Evolutionary conservation across 495 filamentous ascomycete genomes (phyloP).

Genomic region (Hypoxylon fragiforme): DNA sequence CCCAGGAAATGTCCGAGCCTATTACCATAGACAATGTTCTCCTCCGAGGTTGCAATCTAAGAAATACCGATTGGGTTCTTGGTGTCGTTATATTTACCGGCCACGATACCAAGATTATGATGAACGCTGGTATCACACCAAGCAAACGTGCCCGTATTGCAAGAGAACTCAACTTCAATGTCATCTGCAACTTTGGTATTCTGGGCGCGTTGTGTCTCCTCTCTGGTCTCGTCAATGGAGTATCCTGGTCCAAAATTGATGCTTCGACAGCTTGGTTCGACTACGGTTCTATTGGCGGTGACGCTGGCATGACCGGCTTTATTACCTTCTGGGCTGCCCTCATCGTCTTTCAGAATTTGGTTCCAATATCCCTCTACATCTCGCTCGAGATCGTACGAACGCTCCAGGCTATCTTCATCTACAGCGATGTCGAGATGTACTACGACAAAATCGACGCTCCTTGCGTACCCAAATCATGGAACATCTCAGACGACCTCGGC

Average conservation of each 20-base stretch:
- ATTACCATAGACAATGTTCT: slow-evolving; percentile 94
- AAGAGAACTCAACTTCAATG: slow-evolving; percentile 94
- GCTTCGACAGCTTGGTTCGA: slow-evolving; percentile 84
- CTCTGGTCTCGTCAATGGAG: slow-evolving; percentile 80
- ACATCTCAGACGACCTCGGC: slow-evolving; percentile 96
- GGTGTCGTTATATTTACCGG: slow-evolving; percentile 97
- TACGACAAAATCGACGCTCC: slow-evolving; percentile 91
- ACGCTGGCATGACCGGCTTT: slow-evolving; percentile 78
- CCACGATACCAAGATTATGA: slow-evolving; percentile 98
- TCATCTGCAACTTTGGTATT: slow-evolving; percentile 94
- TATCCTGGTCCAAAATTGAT: slow-evolving; percentile 73
- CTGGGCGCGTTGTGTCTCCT: slow-evolving; percentile 89
- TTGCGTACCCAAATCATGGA: slow-evolving; percentile 98
- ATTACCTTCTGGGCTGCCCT: slow-evolving; percentile 95
- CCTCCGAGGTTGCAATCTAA: slow-evolving; percentile 86
- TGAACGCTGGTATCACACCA: slow-evolving; percentile 96
- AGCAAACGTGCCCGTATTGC: slow-evolving; percentile 90
- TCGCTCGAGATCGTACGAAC: slow-evolving; percentile 95
- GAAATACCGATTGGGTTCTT: slow-evolving; percentile 96
- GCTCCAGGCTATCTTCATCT: slow-evolving; percentile 94
- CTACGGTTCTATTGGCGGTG: slow-evolving; percentile 79
- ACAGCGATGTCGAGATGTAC: slow-evolving; percentile 93
- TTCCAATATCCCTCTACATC: slow-evolving; percentile 97
- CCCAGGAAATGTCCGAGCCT: slow-evolving; percentile 83
- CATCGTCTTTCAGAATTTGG: slow-evolving; percentile 97